phyloP scores from a whole-genome alignment of 2,329 filamentous ascomycete genomes.

The Fusarium sp. region DNA sequence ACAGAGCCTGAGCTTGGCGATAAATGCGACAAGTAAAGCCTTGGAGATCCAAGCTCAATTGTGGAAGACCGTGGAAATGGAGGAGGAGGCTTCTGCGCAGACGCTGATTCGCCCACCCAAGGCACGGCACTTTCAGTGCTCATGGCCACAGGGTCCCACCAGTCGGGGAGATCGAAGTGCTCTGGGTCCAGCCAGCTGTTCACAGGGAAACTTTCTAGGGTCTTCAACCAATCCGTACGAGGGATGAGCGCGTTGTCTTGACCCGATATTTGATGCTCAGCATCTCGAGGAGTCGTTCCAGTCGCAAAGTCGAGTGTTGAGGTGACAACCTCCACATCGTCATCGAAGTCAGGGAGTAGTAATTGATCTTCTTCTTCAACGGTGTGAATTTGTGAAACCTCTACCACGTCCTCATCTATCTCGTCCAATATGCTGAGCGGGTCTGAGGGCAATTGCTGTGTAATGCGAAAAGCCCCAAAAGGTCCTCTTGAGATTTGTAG shows the following conservation, averaged over 20 bases:
- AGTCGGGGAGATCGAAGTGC: not conserved
- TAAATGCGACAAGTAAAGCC: rapidly evolving
- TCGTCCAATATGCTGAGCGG: rapidly evolving
- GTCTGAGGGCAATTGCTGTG: not conserved
- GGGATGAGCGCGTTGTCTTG: not conserved
- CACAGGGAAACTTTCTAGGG: not conserved
- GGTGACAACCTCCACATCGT: not conserved
- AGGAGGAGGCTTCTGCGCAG: not conserved
- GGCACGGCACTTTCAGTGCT: not conserved
- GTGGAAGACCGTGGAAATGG: not conserved
- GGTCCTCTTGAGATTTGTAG: constrained; percentile 24
- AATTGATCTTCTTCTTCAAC: rapidly evolving
- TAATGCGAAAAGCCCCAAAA: constrained; percentile 20
- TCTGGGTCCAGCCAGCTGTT: not conserved
- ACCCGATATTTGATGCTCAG: not conserved
- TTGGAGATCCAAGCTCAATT: not conserved
- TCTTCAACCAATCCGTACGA: not conserved
- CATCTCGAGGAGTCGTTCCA: not conserved
- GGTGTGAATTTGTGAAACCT: rapidly evolving
- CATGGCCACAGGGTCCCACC: constrained; percentile 7
- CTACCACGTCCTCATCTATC: not conserved
- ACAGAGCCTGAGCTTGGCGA: not conserved
- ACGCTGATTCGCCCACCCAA: not conserved
- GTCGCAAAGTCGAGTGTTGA: not conserved
- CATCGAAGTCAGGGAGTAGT: not conserved